A percentile compares a stretch with the other conserved stretches of the same genome.
Evolutionary conservation across 2,329 filamentous ascomycete genomes (phyloP).

Genomic region (Pyricularia grisea): DNA sequence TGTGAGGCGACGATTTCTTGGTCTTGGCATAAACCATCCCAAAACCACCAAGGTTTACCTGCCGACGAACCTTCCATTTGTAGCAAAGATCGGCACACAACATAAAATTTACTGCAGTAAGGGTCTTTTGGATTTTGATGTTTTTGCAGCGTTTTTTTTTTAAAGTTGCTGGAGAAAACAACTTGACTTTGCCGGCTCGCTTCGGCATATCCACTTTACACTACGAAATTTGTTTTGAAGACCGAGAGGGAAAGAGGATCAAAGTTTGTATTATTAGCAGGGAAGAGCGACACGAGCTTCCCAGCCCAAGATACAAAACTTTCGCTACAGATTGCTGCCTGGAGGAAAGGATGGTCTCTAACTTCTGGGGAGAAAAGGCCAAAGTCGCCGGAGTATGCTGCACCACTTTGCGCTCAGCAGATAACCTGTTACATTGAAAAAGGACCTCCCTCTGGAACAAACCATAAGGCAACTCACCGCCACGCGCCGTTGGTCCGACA

Average conservation of each 20-base stretch:
- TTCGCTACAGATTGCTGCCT: too few relatives aligned
- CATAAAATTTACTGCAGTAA: not conserved
- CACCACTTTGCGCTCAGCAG: too few relatives aligned
- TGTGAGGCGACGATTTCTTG: not conserved
- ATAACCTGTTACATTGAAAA: too few relatives aligned
- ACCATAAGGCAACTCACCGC: not conserved
- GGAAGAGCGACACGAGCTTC: not conserved
- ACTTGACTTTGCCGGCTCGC: not conserved
- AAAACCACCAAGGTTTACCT: not conserved
- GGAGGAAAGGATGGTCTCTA: too few relatives aligned
- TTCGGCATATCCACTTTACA: not conserved
- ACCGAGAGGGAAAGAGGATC: too few relatives aligned
- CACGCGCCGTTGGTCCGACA: conserved; percentile 1
- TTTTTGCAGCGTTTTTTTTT: not conserved
- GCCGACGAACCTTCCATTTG: not conserved
- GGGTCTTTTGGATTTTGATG: not conserved
- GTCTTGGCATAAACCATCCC: not conserved
- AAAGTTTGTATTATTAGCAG: not conserved
- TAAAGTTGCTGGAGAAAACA: not conserved
- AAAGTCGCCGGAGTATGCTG: too few relatives aligned
- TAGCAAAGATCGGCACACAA: not conserved
- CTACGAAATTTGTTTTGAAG: not conserved
- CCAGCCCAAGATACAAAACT: too few relatives aligned
- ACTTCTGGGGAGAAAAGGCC: too few relatives aligned
- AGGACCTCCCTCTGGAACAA: too few relatives aligned